These are phyloP conservation scores for Podospora pseudoanserina DNA, from an alignment of 495 filamentous ascomycete species.

Conservation along the genomic window DNA sequence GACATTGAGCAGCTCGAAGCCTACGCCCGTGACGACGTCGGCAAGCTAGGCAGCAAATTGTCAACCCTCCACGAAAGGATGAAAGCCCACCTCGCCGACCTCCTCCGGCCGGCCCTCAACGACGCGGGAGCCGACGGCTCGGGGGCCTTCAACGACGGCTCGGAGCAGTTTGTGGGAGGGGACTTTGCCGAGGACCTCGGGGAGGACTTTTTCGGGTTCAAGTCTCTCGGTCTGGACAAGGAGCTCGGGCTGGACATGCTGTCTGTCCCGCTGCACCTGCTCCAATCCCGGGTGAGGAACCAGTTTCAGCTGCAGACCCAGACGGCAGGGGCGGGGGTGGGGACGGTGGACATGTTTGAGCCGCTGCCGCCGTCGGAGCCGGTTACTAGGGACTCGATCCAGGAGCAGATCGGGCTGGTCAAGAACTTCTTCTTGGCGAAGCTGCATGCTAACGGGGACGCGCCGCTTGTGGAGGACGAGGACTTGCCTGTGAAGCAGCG, in stretches of 20 bases:
- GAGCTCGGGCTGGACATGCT: conserved; percentile 83
- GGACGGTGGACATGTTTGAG: conserved; percentile 59
- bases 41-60: conserved; percentile 80
- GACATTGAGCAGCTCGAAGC: conserved; percentile 77
- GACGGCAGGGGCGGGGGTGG: conserved; percentile 42
- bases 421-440: conserved; percentile 87
- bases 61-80: conserved; percentile 85
- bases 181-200: conserved; percentile 97
- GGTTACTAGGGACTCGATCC: conserved; percentile 72
- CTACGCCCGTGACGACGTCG: conserved; percentile 92
- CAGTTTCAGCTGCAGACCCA: conserved; percentile 74
- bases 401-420: conserved; percentile 76
- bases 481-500: conserved; percentile 89
- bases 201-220: conserved; percentile 99
- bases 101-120: conserved; percentile 79
- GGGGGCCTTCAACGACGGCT: conserved; percentile 89
- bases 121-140: conserved; percentile 80
- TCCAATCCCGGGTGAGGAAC: conserved; percentile 84
- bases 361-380: conserved; percentile 71
- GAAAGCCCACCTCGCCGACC: conserved; percentile 81
- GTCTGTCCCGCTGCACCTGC: conserved; percentile 87
- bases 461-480: conserved; percentile 88
- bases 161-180: conserved; percentile 93
- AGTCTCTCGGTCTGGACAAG: conserved; percentile 84
- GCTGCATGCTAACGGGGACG: conserved; percentile 73